phyloP scores from a whole-genome alignment of 208 protist species.

The Naegleria gruberi region DNA sequence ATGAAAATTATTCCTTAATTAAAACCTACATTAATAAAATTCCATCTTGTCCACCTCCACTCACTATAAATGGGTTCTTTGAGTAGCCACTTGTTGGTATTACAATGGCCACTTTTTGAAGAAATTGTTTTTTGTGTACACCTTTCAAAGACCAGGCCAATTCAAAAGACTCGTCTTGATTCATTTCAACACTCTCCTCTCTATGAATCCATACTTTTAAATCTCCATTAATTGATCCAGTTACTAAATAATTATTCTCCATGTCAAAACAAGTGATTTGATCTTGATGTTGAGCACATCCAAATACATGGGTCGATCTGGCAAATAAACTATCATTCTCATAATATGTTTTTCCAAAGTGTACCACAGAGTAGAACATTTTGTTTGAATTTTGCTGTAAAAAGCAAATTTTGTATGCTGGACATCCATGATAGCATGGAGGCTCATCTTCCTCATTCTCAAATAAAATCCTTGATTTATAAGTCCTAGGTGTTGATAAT shows the following conservation, averaged over 20 bases:
- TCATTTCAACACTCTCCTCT: not conserved
- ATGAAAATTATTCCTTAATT: not conserved
- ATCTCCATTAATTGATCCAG: not conserved
- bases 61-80: not conserved
- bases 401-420: not conserved
- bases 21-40: not conserved
- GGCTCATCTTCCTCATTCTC: not conserved
- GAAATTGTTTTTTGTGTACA: not conserved
- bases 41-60: not conserved
- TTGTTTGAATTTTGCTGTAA: not conserved
- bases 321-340: not conserved
- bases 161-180: not conserved
- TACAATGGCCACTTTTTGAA: not conserved
- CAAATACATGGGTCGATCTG: not conserved
- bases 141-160: not conserved
- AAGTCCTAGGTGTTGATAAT: not conserved
- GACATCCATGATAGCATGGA: not conserved
- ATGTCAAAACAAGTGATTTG: not conserved
- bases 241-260: not conserved
- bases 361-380: not conserved
- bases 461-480: not conserved
- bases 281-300: not conserved
- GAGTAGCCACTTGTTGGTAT: not conserved
- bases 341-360: not conserved
- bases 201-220: not conserved